These are phyloP conservation scores for Lentinula aciculospora DNA, from an alignment of 768 basidiomycete genomes.

Conservation along the genomic window DNA sequence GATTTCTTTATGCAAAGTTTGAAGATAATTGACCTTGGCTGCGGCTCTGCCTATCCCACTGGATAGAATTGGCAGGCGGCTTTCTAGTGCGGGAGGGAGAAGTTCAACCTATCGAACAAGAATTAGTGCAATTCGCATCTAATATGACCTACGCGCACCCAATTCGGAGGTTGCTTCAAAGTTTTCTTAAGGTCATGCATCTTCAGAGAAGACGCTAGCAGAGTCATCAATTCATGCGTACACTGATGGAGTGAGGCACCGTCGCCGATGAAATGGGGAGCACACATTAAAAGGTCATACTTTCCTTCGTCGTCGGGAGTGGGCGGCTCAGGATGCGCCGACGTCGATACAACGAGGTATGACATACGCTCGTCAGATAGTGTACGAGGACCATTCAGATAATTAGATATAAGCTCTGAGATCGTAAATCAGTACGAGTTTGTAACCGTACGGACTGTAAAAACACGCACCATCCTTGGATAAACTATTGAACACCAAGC, in stretches of 20 bases:
- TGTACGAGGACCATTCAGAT: slow-evolving; percentile 58
- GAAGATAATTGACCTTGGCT: slow-evolving; percentile 42
- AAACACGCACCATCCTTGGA: slow-evolving; percentile 35
- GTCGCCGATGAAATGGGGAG: slow-evolving; percentile 64
- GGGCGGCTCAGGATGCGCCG: slow-evolving; percentile 5
- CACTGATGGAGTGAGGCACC: slow-evolving; percentile 63
- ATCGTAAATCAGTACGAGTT: neutral
- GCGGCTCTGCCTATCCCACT: slow-evolving; percentile 26
- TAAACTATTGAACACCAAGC: slow-evolving; percentile 31
- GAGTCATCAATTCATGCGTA: slow-evolving; percentile 55
- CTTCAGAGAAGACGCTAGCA: slow-evolving; percentile 22
- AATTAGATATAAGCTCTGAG: slow-evolving; percentile 42
- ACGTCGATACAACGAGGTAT: slow-evolving; percentile 32
- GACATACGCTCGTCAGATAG: slow-evolving; percentile 48
- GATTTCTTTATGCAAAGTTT: slow-evolving; percentile 39
- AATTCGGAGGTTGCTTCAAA: slow-evolving; percentile 14
- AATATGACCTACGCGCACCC: slow-evolving; percentile 12
- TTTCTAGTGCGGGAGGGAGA: slow-evolving; percentile 22
- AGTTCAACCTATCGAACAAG: slow-evolving; percentile 10
- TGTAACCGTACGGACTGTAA: neutral
- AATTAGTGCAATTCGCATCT: neutral
- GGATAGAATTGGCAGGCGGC: slow-evolving; percentile 16
- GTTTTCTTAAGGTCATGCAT: slow-evolving; percentile 15
- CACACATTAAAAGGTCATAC: slow-evolving; percentile 48
- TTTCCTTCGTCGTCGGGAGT: slow-evolving; percentile 7